Base-by-base conservation (phyloP, 2,329 filamentous ascomycete species). In the Trichoderma brevicompactum region DNA sequence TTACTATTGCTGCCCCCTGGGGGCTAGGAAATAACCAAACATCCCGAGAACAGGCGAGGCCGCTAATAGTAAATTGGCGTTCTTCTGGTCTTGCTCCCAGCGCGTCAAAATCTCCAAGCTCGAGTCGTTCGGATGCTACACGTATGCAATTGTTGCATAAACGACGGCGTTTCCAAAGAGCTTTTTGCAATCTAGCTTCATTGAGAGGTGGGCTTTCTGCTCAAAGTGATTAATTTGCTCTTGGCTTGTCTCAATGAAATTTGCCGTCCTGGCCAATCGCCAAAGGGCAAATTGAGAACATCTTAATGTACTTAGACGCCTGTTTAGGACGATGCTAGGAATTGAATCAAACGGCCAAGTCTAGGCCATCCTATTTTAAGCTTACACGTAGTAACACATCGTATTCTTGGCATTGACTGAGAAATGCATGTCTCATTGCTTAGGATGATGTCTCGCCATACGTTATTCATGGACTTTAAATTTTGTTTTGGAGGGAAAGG, bases 311-410 rank as follows among this genome's bases (percentile, higher is more conserved):
- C 41, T 43, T 55, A 49, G 19, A 36, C 28, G 50, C 48, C 36
- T 46, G 40, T 58, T 7, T 53, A 7, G 53, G 48, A 62, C 19
- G 34, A n/a, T 44, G 23, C 13, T 19, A 9, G 43, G 23, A 32
- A 17, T 44, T 53, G 44, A 23, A 43, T 54, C 40, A 63, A 28
- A 28, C 23, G 10, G 28, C 7, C 19, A 38, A 53, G 46, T 44
- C 59, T 23, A 53, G 59, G 28, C 38, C 28, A 15, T 53, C 48
- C 59, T 63, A 54, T 54, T 54, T 63, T 63, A 54, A 63, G 59
- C 59, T 63, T 63, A 62, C 55, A 59, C 17, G 38, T 41, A 41
- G 5, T 13, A 19, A 54, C n/a, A 54, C n/a, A 15, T 54, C 19
- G 17, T 44, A 40, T 13, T 23, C 34, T 28, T 38, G 44, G 56